Base-by-base conservation (phyloP, 495 filamentous ascomycete species). In the Hyaloscypha bicolor region DNA sequence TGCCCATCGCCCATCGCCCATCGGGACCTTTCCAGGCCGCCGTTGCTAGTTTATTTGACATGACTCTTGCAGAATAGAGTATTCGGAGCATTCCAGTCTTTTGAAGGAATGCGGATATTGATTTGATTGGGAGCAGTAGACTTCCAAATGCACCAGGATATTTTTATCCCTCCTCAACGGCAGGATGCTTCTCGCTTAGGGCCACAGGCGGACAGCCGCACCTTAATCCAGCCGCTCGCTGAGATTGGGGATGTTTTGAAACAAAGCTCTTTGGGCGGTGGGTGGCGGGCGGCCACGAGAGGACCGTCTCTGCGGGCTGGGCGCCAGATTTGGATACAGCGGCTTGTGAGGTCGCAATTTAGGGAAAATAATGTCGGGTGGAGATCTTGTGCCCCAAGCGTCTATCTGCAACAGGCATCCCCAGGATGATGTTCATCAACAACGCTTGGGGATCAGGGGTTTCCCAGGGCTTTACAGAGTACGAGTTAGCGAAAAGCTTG, bases 401-500 rank as follows among this genome's bases (percentile, higher is more conserved):
- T 51, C 45, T 32, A 63, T 63, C 45, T 63, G 45, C 45, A 53
- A 63, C 61, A 53, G 45, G 61, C 61, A 52, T 31, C 61, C 32
- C 42, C 42, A 55, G 61, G 48, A 32, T 63, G 21, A 53, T 35
- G 30, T 37, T 6, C 61, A n/a, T 21, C 4, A 35, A 25, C 19
- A 29, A 55, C 61, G 61, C 61, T 52, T 53, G 61, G 61, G 39
- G 61, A 63, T 63, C 61, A 63, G 61, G 42, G 61, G 61, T 12
- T 60, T 6, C 8, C 35, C 61, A 52, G 45, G 61, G 11, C 19
- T 19, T 48, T 37, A 12, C 35, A 3, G 35, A 12, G 35, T 12
- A 8, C 35, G 21, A 30, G 6, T 62, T 63, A 63, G 21, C 61
- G 61, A 63, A 37, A 63, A 63, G 61, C 59, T 61, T 61, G 59